Conservation (phyloP, 2,329 filamentous ascomycete species). For the Exophiala xenobiotica region DNA sequence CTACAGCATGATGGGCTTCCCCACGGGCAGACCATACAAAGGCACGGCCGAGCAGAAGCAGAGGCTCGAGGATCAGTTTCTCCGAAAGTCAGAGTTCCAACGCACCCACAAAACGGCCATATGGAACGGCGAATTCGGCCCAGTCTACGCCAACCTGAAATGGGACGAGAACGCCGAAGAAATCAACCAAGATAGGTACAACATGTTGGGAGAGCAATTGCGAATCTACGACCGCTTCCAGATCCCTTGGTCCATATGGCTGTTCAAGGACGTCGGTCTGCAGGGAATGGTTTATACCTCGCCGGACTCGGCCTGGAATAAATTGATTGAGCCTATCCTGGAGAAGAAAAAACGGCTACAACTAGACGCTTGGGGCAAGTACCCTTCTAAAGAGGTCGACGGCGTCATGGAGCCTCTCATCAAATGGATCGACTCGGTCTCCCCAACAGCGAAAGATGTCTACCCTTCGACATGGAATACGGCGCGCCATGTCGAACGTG, state of each 20-base stretch:
- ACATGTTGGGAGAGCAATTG: slow-evolving; percentile 50
- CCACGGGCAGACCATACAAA: slow-evolving; percentile 41
- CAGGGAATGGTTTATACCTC: slow-evolving; percentile 57
- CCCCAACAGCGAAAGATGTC: slow-evolving; percentile 29
- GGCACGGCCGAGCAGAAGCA: slow-evolving; percentile 44
- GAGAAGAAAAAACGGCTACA: slow-evolving; percentile 56
- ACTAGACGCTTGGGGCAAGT: slow-evolving; percentile 57
- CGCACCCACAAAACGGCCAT: slow-evolving; percentile 42
- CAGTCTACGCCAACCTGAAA: slow-evolving; percentile 39
- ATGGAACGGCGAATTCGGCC: slow-evolving; percentile 57
- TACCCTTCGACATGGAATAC: slow-evolving; percentile 53
- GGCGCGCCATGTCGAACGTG: slow-evolving; percentile 49
- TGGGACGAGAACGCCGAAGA: slow-evolving; percentile 29
- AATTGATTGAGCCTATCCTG: slow-evolving; percentile 52
- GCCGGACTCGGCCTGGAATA: slow-evolving; percentile 51
- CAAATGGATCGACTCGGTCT: slow-evolving; percentile 29
- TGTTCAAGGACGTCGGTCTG: slow-evolving; percentile 59
- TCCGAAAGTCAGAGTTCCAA: slow-evolving; percentile 52
- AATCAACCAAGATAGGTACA: slow-evolving; percentile 42
- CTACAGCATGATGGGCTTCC: slow-evolving; percentile 43
- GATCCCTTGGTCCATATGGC: slow-evolving; percentile 61
- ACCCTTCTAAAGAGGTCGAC: slow-evolving; percentile 43
- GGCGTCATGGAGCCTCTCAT: slow-evolving; percentile 41
- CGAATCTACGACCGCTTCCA: slow-evolving; percentile 53
- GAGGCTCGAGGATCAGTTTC: slow-evolving; percentile 43